These are phyloP conservation scores for Colletotrichum chlorophyti DNA, from an alignment of 2,329 filamentous ascomycete genomes.

Conservation along the genomic window DNA sequence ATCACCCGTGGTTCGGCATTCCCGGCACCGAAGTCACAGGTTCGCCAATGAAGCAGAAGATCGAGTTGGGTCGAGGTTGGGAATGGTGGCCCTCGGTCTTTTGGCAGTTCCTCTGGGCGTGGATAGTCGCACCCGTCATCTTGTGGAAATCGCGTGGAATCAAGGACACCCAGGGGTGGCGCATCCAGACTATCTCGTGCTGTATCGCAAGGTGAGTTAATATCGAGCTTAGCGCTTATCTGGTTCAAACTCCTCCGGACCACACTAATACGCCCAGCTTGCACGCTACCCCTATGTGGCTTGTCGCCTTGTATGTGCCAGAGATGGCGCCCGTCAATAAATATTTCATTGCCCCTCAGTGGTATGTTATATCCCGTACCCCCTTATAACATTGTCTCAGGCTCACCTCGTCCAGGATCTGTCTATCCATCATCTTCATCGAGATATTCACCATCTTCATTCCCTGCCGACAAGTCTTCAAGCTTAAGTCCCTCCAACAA, in stretches of 20 bases:
- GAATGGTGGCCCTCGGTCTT: constrained; percentile 73
- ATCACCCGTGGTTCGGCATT: constrained; percentile 66
- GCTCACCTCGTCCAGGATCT: constrained; percentile 49
- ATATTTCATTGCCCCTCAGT: constrained; percentile 66
- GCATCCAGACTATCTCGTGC: constrained; percentile 65
- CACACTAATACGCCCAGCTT: constrained; percentile 49
- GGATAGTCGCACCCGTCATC: constrained; percentile 65
- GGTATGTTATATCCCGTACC: constrained; percentile 57
- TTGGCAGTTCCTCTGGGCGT: constrained; percentile 71
- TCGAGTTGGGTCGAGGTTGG: constrained; percentile 59
- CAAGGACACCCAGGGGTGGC: constrained; percentile 71
- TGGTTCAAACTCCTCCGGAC: not conserved
- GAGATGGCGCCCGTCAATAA: constrained; percentile 58
- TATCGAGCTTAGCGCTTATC: constrained; percentile 2
- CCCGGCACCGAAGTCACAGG: constrained; percentile 67
- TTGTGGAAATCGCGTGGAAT: constrained; percentile 68
- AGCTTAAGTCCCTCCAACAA: constrained; percentile 50
- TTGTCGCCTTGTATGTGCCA: constrained; percentile 63
- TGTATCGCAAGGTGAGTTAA: constrained; percentile 50
- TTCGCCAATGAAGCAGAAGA: constrained; percentile 56
- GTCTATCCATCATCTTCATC: constrained; percentile 66
- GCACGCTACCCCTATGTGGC: constrained; percentile 72
- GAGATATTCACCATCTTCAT: constrained; percentile 70
- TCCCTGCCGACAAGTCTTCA: constrained; percentile 64
- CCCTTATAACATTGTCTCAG: too few species aligned